Conservation (phyloP, 192 early-diverging fungal species). For the Spinellus fusiger region DNA sequence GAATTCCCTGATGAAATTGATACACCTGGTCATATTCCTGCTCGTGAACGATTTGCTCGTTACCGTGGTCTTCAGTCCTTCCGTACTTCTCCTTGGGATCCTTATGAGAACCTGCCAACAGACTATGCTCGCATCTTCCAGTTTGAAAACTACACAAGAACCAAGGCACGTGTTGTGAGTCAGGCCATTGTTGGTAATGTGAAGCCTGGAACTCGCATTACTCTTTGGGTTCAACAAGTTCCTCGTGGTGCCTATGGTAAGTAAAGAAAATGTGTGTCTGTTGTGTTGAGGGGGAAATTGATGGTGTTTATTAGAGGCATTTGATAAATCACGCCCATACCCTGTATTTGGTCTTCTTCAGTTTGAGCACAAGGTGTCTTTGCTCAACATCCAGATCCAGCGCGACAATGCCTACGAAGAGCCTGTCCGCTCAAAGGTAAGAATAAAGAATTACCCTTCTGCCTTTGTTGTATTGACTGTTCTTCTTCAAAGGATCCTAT, state of each 20-base stretch:
- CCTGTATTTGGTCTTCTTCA: conserved; percentile 50
- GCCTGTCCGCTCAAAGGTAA: conserved; percentile 79
- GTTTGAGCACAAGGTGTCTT: conserved; percentile 92
- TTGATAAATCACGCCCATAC: conserved; percentile 42
- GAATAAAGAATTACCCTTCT: not conserved
- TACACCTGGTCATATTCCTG: conserved; percentile 80
- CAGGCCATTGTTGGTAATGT: conserved; percentile 41
- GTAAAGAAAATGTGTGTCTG: too few relatives aligned
- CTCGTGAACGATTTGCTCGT: conserved; percentile 82
- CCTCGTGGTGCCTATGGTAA: conserved; percentile 52
- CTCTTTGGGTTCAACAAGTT: conserved; percentile 65
- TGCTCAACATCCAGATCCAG: conserved; percentile 74
- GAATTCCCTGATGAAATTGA: conserved; percentile 98
- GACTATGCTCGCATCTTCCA: conserved; percentile 97
- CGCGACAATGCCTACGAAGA: conserved; percentile 70
- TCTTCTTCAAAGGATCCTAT: conserved; percentile 57
- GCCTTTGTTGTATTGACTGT: not conserved
- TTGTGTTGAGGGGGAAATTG: not conserved
- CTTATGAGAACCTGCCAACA: conserved; percentile 94
- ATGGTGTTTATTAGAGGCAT: conserved; percentile 33
- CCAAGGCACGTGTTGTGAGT: conserved; percentile 67
- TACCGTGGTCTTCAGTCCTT: conserved; percentile 95
- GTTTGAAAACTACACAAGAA: conserved; percentile 83
- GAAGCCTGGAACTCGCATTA: conserved; percentile 65
- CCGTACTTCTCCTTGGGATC: conserved; percentile 95